Base-by-base conservation (phyloP, 129 eudicot species). In the Ambrosia artemisiifolia region DNA sequence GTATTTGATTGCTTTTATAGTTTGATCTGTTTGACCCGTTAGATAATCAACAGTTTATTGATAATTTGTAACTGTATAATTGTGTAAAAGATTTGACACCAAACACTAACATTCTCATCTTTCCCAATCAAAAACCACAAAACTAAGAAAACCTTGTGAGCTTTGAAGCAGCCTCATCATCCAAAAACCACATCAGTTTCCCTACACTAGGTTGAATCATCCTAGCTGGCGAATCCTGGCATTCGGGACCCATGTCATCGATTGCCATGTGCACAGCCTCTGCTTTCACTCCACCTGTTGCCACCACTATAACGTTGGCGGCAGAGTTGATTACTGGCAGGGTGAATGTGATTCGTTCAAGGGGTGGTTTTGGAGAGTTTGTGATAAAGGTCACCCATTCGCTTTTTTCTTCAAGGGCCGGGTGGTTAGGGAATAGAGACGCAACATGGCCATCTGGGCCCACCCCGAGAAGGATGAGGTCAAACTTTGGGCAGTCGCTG, bases 311-410 rank as follows among this genome's bases (percentile, higher is more conserved):
- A 72, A 87, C 86, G n/a, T 87, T 82, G 67, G 90, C 77, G 7
- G 90, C 85, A 8, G 94, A 84, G 82, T 87, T 87, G 79, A 87
- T 87, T 6, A 87, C 90, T 0, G 94, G 94, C 62, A 87, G 53
- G 19, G 86, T 85, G 64, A 85, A 78, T 20, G 95, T 83, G 73
- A 88, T 85, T 47, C 90, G 75, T 83, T 88, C 91, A 1, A 86
- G 83, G 3, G 86, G 91, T 24, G 88, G 85, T 78, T 85, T 69
- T 8, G 91, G 95, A 7, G 84, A 80, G 76, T 78, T 71, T 13
- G 86, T 80, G 59, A 82, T 49, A 65, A 77, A 85, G 7, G 88
- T 88, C 46, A 85, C 90, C 91, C 95, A 85, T 16, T 73, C 83
- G 5, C 78, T 79, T 36, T 72, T 80, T 77, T 76, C 82, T 36